phyloP scores from a whole-genome alignment of 768 basidiomycete genomes.

The Ramaria sp. region DNA sequence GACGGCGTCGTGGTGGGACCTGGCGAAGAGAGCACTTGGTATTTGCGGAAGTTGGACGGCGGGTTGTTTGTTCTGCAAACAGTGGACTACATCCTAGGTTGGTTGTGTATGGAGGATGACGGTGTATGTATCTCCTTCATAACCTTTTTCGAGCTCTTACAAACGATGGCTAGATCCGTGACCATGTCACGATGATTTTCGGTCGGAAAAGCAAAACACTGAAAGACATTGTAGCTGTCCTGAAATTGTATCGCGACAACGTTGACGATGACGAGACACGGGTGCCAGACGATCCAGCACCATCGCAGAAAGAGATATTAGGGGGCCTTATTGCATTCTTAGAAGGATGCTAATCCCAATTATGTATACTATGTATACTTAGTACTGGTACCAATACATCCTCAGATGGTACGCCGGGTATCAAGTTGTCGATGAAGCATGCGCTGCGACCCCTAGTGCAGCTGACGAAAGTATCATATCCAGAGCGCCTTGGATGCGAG shows the following conservation, averaged over 20 bases:
- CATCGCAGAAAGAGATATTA: constrained; percentile 58
- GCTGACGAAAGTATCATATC: constrained; percentile 78
- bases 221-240: constrained; percentile 55
- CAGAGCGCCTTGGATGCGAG: constrained; percentile 74
- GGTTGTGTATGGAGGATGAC: constrained; percentile 97
- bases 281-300: constrained; percentile 27
- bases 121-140: constrained; percentile 42
- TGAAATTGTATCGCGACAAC: constrained; percentile 65
- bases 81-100: constrained; percentile 88
- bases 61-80: constrained; percentile 86
- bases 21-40: constrained; percentile 68
- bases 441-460: constrained; percentile 20
- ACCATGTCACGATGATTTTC: constrained; percentile 68
- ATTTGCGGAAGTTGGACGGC: constrained; percentile 77
- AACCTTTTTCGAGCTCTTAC: neutral
- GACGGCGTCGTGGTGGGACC: constrained; percentile 45
- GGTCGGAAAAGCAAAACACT: constrained; percentile 60
- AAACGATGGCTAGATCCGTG: constrained; percentile 48
- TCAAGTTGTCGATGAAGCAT: neutral
- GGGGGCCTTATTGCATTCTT: constrained; percentile 57
- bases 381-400: neutral
- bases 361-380: neutral
- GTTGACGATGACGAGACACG: constrained; percentile 42
- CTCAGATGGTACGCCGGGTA: neutral
- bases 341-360: constrained; percentile 23